Evolutionary conservation across 2,329 filamentous ascomycete species (phyloP).

Genomic region (Apiospora marii): DNA sequence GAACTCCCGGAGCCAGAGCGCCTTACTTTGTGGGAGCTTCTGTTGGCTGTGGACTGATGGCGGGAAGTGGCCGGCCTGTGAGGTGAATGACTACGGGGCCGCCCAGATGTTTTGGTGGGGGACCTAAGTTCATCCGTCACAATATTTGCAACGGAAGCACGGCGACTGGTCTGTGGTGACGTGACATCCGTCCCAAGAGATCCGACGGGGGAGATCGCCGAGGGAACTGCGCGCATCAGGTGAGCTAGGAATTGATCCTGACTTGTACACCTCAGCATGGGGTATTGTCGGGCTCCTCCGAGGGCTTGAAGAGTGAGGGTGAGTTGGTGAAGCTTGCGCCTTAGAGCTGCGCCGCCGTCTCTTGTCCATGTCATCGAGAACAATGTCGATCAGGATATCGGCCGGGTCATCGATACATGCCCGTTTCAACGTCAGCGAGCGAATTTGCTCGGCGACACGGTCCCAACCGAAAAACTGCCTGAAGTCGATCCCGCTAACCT

Average conservation of each 20-base stretch:
- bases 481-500: conserved; percentile 95
- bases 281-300: conserved; percentile 69
- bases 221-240: conserved; percentile 57
- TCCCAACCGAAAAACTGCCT: conserved; percentile 98
- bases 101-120: conserved; percentile 49
- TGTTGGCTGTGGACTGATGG: conserved; percentile 71
- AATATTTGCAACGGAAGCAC: conserved; percentile 54
- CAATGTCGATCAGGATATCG: conserved; percentile 90
- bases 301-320: conserved; percentile 65
- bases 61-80: conserved; percentile 78
- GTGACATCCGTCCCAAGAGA: conserved; percentile 62
- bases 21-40: conserved; percentile 77
- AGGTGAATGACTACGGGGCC: conserved; percentile 82
- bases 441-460: conserved; percentile 86
- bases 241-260: conserved; percentile 73
- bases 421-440: conserved; percentile 87
- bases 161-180: conserved; percentile 45
- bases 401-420: conserved; percentile 88
- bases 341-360: conserved; percentile 88
- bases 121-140: conserved; percentile 58
- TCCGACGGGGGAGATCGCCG: conserved; percentile 62
- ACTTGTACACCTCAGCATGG: conserved; percentile 71
- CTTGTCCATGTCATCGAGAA: conserved; percentile 96
- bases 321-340: conserved; percentile 80
- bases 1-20: conserved; percentile 94